Evolutionary conservation across 148 eudicot species (phyloP), one percentile per base, ranked within the genome.

Genomic region (Persicaria maculosa): DNA sequence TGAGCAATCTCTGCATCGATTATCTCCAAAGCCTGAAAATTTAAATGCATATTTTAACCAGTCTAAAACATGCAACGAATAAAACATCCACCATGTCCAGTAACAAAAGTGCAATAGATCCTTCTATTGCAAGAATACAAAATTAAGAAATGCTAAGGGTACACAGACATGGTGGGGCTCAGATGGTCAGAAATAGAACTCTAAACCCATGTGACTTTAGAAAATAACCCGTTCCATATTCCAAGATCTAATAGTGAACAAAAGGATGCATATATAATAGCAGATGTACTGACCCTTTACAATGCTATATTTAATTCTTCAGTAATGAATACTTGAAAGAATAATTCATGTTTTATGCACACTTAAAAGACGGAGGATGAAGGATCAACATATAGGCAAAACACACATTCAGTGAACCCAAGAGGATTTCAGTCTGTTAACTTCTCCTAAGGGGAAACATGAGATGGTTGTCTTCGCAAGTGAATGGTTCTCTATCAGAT

Each of bases 1-100:
- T 92, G 93, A 45, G 87, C 84, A 74, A 95, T 90, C 72, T 95
- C 97, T 55, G 85, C 89, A 75, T 95, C 98, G 77, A 92, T 89
- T 53, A 89, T 85, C 81, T 95, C 92, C 64, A 92, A 81, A 22
- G 97, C 98, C 98, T 95, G 85, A 47, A 76, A 15, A 77, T 74
- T 54, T 43, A 57, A 31, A 78, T n/a, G 61, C 48, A 77, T 31
- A 82, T 25, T 2, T 14, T 14, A 65, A 5, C 22, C 15, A 65
- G 14, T 40, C 47, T 46, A 65, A 43, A 40, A 40, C 7, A 65
- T 40, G 6, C 5, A 10, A 62, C 11, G 46, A 14, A 14, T 15
- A 40, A 36, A 62, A 4, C 16, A 11, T 12, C 68, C 22, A 31
- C 44, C n/a, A 25, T 7, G 10, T 62, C 44, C 16, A 62, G 44